Conservation (phyloP, 306 rosid species). For the Dicorynia guianensis region DNA sequence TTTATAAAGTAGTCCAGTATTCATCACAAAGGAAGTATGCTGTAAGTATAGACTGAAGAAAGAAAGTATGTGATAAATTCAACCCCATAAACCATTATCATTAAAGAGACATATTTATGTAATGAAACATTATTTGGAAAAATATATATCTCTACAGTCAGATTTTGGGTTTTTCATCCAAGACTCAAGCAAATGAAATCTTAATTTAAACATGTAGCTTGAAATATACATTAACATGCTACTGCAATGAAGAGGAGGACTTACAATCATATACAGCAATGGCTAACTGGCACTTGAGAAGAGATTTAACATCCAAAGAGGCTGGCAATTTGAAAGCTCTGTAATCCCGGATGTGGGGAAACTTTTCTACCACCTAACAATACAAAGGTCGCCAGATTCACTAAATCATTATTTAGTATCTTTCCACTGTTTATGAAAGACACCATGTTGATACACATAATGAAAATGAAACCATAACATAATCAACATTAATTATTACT, state of each 20-base stretch:
- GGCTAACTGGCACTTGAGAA: slow-evolving; percentile 79
- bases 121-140: not conserved
- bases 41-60: slow-evolving; percentile 15
- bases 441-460: slow-evolving; percentile 22
- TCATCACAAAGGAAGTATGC: slow-evolving; percentile 21
- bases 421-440: slow-evolving; percentile 16
- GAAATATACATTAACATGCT: slow-evolving; percentile 2
- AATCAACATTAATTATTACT: slow-evolving; percentile 14
- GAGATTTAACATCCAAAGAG: slow-evolving; percentile 58
- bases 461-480: slow-evolving; percentile 23
- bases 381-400: slow-evolving; percentile 5
- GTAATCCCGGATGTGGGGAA: slow-evolving; percentile 80
- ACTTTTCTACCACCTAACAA: slow-evolving; percentile 78
- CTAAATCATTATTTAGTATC: slow-evolving; percentile 13
- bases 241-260: slow-evolving; percentile 37
- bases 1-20: slow-evolving; percentile 12
- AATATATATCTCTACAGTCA: not conserved
- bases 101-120: slow-evolving; percentile 1
- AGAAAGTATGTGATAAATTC: not conserved
- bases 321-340: slow-evolving; percentile 68
- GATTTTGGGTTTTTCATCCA: not conserved
- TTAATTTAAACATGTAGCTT: not conserved
- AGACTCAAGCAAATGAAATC: not conserved
- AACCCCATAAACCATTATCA: not conserved
- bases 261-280: slow-evolving; percentile 71